Evolutionary conservation across 192 early-diverging fungal genomes (phyloP).

Genomic region (Borealophlyctis nickersoniae): DNA sequence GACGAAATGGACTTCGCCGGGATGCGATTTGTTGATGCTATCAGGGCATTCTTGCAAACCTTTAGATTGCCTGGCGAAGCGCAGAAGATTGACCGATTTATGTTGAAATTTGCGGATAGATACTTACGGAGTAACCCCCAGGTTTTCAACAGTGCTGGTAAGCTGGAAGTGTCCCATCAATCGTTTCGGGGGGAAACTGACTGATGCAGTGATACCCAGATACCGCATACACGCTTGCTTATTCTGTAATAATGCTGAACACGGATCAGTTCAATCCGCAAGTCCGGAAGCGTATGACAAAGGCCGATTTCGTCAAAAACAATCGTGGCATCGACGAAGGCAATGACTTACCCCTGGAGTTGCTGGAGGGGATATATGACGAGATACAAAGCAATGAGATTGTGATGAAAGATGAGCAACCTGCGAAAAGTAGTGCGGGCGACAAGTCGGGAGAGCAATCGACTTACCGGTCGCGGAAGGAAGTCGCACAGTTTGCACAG

Average conservation of each 20-base stretch:
- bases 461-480: too few relatives aligned
- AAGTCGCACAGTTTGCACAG: conserved; percentile 40
- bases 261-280: conserved; percentile 89
- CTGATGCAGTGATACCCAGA: conserved; percentile 43
- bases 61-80: conserved; percentile 92
- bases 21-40: conserved; percentile 73
- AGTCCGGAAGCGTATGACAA: conserved; percentile 82
- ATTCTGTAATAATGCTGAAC: conserved; percentile 91
- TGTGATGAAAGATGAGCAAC: conserved; percentile 86
- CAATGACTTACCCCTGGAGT: conserved; percentile 65
- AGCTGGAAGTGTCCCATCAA: conserved; percentile 39
- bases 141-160: conserved; percentile 81
- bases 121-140: conserved; percentile 80
- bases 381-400: conserved; percentile 86
- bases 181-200: conserved; percentile 1
- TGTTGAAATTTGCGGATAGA: conserved; percentile 96
- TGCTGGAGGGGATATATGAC: conserved; percentile 74
- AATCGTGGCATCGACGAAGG: conserved; percentile 92
- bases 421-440: conserved; percentile 26
- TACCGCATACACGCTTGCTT: conserved; percentile 89
- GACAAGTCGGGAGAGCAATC: background rate
- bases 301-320: conserved; percentile 81
- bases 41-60: conserved; percentile 78
- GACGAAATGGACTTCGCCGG: conserved; percentile 80
- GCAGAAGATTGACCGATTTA: conserved; percentile 96